Base-by-base conservation (phyloP, 108 stramenopile species). In the Skeletonema costatum region DNA sequence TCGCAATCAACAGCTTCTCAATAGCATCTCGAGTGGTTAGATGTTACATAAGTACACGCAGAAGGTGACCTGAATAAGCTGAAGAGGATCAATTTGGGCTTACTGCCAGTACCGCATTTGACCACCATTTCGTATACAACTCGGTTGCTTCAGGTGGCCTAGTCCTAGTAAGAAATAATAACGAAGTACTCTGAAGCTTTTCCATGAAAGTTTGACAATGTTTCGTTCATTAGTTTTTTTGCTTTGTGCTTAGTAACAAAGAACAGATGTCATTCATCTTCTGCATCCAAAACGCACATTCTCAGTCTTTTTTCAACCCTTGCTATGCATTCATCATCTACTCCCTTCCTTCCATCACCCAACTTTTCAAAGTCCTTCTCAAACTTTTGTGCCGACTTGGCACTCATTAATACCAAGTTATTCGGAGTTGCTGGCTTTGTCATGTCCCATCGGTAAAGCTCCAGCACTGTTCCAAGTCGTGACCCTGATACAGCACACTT, bases 341-440 rank as follows among this genome's bases (percentile, higher is more conserved):
- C 42, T 5, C 86, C 85, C 32, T 60, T 36, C 64, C 80, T 83
- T 29, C 87, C 84, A 64, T 84, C 83, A 12, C 86, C 86, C 21
- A 73, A 33, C 66, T 67, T 32, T 33, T 78, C 81, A 10, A 63
- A 76, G 53, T 72, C 86, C 33, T 83, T 76, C 61, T 93, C 90
- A 71, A 84, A 93, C 56, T 85, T 80, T 50, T 80, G 61, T 32
- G 86, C 73, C 0, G 93, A 90, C 61, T 80, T 87, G 3, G 68
- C 36, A 60, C 88, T 69, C 87, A 96, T 85, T 17, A 96, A 51
- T 19, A 96, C 93, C 33, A 96, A 75, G 70, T 96, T 96, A 76
- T 88, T 80, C 11, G 80, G 79, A 13, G 81, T 83, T 36, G 93
- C 86, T 38, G 92, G 92, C 64, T 78, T 72, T 5, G 70, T 67